These are phyloP conservation scores for Zygoascus sp. DNA, from an alignment of 1,139 yeast species.

Conservation along the genomic window DNA sequence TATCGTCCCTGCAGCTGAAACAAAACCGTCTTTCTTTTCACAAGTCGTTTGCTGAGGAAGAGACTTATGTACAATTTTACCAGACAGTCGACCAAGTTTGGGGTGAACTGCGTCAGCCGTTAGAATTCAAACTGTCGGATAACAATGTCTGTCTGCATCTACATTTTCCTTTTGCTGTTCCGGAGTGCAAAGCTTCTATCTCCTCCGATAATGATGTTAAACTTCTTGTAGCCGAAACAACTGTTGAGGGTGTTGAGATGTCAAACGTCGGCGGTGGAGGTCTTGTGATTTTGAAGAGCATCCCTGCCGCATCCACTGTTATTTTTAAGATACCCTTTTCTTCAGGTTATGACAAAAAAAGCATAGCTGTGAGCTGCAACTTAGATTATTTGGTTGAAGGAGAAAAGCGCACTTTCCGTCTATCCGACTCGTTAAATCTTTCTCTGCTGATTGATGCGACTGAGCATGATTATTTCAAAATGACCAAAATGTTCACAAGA, in stretches of 20 bases:
- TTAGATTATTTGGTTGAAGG: constrained; percentile 21
- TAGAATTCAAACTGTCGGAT: constrained; percentile 20
- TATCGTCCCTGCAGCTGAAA: constrained; percentile 24
- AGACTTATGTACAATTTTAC: constrained; percentile 21
- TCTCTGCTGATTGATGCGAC: constrained; percentile 58
- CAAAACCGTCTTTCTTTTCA: constrained; percentile 25
- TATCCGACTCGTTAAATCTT: constrained; percentile 23
- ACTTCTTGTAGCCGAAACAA: not conserved
- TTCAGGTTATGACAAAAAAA: constrained; percentile 14
- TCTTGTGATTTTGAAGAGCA: not conserved
- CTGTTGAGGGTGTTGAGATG: not conserved
- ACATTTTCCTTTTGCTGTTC: constrained; percentile 17
- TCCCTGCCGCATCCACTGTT: not conserved
- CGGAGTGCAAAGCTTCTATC: constrained; percentile 13
- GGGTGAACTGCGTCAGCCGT: constrained; percentile 22
- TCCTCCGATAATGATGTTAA: not conserved
- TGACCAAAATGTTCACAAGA: constrained; percentile 54
- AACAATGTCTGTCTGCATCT: constrained; percentile 21
- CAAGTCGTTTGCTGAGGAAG: constrained; percentile 24
- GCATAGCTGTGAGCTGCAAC: constrained; percentile 14
- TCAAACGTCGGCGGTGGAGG: not conserved
- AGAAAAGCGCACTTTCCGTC: constrained; percentile 20
- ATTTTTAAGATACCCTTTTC: constrained; percentile 14
- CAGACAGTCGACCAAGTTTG: constrained; percentile 23
- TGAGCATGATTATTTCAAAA: constrained; percentile 69